A percentile compares a stretch with the other conserved stretches of the same genome.
Evolutionary conservation across 1,139 yeast genomes (phyloP).

Genomic region (Diutina rugosa): DNA sequence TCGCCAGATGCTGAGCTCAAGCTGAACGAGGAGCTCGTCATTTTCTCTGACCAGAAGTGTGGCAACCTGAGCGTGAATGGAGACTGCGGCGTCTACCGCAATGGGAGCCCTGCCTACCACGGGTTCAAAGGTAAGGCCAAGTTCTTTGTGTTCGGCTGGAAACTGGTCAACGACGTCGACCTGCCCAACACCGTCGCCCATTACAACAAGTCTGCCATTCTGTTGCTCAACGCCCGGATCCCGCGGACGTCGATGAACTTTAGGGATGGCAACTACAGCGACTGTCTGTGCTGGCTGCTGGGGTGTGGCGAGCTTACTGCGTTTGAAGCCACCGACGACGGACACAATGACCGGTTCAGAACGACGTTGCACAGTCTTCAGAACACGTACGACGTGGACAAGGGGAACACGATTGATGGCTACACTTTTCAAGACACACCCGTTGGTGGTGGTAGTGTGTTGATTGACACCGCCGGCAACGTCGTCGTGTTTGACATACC

Average conservation of each 20-base stretch:
- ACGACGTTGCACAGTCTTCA: no score
- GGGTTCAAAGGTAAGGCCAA: conserved; percentile 22
- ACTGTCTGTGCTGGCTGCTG: conserved; percentile 87
- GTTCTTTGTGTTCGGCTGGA: conserved; percentile 80
- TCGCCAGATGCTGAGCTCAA: conserved; percentile 44
- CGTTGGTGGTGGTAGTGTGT: conserved; percentile 80
- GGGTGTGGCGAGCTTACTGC: conserved; percentile 65
- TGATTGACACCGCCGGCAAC: conserved; percentile 39
- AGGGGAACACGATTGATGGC: conserved; percentile 85
- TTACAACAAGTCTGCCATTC: conserved; percentile 31
- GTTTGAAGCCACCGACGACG: no score
- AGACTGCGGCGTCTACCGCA: conserved; percentile 81
- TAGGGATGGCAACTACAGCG: conserved; percentile 36
- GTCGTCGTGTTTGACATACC: conserved; percentile 4
- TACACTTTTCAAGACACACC: conserved; percentile 70
- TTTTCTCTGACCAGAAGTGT: conserved; percentile 63
- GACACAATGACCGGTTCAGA: no score
- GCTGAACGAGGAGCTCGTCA: conserved; percentile 67
- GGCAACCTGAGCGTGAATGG: conserved; percentile 28
- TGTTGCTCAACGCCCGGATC: conserved; percentile 88
- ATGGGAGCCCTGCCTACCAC: conserved; percentile 35
- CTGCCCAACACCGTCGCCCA: conserved; percentile 21
- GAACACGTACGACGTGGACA: conserved; percentile 8
- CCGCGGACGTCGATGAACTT: conserved; percentile 85
- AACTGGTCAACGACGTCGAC: conserved; percentile 66